Evolutionary conservation across 768 basidiomycete genomes (phyloP), one percentile per base, ranked within the genome.

Genomic region (Phaeolepiota aurea): DNA sequence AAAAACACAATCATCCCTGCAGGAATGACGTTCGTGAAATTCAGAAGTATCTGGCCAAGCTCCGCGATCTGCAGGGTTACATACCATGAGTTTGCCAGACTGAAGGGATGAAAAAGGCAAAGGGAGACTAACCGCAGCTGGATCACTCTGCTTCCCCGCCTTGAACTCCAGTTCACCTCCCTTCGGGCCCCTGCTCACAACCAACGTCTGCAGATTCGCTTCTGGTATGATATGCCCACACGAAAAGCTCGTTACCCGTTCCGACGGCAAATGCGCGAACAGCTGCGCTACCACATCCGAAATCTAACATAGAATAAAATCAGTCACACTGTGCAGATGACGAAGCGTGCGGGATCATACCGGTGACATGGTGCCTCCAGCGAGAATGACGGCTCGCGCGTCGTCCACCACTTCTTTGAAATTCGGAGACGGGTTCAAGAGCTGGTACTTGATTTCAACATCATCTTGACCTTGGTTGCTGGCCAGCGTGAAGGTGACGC

Each of bases 331-430:
- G 41, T 11, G 13, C 2, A 21, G 25, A 44, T 20, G 40, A 35
- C 28, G 32, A 20, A 20, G 19, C 41, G 35, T 34, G 12, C 10
- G 15, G n/a, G 13, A 42, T 33, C 63, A 40, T 63, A 96, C 90
- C n/a, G 94, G 94, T 4, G 91, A 90, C 96, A 99, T 97, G 0
- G 94, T 99, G 3, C 94, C 94, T 5, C 94, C 94, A 5, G 96
- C 94, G 28, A 99, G 67, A 20, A 98, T 64, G n/a, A 98, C 81
- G 2, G 86, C 74, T 25, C 89, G 67, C 1, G 92, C 89, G 18
- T 71, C 68, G 14, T 90, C 79, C 1, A 89, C 77, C 4, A 97
- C 74, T n/a, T 89, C 85, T 41, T 71, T 66, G 54, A 98, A 98
- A 43, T 81, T 71, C 4, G 87, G 84, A 1, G 88, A 77, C 1